Base-by-base conservation (phyloP, 805 yeast species). In the Ogataea angusta region DNA sequence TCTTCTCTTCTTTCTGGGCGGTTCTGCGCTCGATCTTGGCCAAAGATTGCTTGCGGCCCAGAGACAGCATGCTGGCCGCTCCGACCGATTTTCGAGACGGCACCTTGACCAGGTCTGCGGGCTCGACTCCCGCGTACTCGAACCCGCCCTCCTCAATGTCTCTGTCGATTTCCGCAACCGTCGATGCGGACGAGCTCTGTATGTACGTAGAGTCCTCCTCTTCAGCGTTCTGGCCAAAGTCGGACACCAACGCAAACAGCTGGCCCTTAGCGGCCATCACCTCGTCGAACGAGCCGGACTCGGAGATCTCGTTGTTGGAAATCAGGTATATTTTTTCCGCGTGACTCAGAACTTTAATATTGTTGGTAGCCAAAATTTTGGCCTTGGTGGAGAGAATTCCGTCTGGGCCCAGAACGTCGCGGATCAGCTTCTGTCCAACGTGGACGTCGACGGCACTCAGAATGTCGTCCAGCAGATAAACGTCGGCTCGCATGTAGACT, bases 381-480 rank as follows among this genome's bases (percentile, higher is more conserved):
- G 84, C 75, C 49, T 78, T 79, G 3, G 72, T 57, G 7, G 65
- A 63, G 36, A 80, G 60, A 10, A 80, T 48, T 18, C 85, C 85
- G 8, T 53, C 46, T 7, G 49, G 56, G 25, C 69, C 66, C 13
- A 78, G 54, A 12, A 80, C 82, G 27, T 69, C 52, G 5, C 80
- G 82, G 50, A 85, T 80, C 53, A 93, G 70, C 57, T 88, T 95
- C 49, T 78, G 80, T 10, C 96, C 91, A 48, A 93, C 99, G 60
- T 93, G 99, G 54, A 89, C 97, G 65, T 93, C 99, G 30, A 93
- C 99, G 18, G 99, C 99, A 60, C 95, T 84, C 45, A 93, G 73
- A 8, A 95, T 86, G 64, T 93, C 99, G 62, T 93, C 99, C 48
- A 93, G 66, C 29, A 93, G 66, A 60, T 87, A 89, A 22, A 93